These are phyloP conservation scores for Quambalaria eucalypti DNA, from an alignment of 1,284 basidiomycete species.

Conservation along the genomic window DNA sequence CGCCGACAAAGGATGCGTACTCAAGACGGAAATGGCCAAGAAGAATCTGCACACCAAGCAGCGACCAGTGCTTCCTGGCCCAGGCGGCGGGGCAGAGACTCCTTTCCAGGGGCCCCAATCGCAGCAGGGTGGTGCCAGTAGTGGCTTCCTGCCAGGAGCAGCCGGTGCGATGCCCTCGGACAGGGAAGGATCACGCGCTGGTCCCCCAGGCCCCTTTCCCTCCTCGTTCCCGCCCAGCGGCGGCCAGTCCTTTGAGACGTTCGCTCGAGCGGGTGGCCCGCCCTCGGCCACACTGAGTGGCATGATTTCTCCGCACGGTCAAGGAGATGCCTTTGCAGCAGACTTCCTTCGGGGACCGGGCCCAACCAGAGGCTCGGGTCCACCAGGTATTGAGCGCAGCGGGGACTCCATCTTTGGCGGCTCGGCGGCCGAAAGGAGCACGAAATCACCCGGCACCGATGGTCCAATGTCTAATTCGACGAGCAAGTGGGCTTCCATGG, in stretches of 20 bases:
- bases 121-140: no score
- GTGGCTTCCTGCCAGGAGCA: no score
- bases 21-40: slow-evolving; percentile 99
- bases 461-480: not conserved
- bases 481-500: slow-evolving; percentile 30
- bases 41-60: slow-evolving; percentile 83
- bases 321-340: slow-evolving; percentile 3
- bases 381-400: not conserved
- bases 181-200: no score
- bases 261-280: not conserved
- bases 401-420: not conserved
- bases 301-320: slow-evolving; percentile 19
- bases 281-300: slow-evolving; percentile 7
- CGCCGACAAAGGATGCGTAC: slow-evolving; percentile 80
- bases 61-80: slow-evolving; percentile 4
- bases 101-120: not conserved
- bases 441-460: not conserved
- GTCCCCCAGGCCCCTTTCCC: not conserved
- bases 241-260: not conserved
- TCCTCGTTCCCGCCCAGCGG: not conserved
- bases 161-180: not conserved
- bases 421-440: not conserved
- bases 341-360: not conserved
- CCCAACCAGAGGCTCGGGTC: not conserved
- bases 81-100: not conserved